Evolutionary conservation across 2,329 filamentous ascomycete genomes (phyloP), one percentile per base, ranked within the genome.

Genomic region (Trichophaea hybrida): DNA sequence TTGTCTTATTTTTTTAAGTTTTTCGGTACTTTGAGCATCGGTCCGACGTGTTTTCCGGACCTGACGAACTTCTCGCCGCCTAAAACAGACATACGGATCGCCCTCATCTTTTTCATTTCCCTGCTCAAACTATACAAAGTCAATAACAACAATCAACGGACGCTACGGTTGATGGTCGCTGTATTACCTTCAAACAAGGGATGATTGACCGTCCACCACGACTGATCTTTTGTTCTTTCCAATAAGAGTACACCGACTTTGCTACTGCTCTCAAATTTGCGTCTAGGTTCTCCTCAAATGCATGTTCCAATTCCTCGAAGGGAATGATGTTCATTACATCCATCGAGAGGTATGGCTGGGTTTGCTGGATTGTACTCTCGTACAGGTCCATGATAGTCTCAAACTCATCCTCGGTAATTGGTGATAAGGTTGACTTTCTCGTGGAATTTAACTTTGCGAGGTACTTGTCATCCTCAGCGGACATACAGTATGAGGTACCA

Each of bases 1-100:
- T 68, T 85, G 85, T 58, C 93, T 84, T 69, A 98, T 76, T 71
- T 87, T 88, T 76, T 93, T 93, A 67, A 98, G 79, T 73, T 95
- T 96, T 71, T 98, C 93, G 58, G 86, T 88, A 68, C 91, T 88
- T 73, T 95, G 91, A 38, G 88, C 88, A 75, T 98, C 93, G 69
- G 93, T 83, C 67, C 88, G 88, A 70, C 93, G 81, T 40, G 93
- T 98, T 75, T 97, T 98, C 68, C 93, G 86, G 54, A 89, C 91
- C 72, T 94, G 88, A 60, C 93, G 85, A 51, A 94, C 87, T 73
- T 98, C 93, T 65, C 93, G 86, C 68, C 93, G 83, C 71, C 93
- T 83, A 80, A 98, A 98, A 74, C 93, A 98, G 69, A 98, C 90
- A 74, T 95, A 98, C 53, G 93, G 93, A 73, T 98, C 93, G 68